Base-by-base conservation (phyloP, 2,329 filamentous ascomycete species). In the Monosporascus sp. region DNA sequence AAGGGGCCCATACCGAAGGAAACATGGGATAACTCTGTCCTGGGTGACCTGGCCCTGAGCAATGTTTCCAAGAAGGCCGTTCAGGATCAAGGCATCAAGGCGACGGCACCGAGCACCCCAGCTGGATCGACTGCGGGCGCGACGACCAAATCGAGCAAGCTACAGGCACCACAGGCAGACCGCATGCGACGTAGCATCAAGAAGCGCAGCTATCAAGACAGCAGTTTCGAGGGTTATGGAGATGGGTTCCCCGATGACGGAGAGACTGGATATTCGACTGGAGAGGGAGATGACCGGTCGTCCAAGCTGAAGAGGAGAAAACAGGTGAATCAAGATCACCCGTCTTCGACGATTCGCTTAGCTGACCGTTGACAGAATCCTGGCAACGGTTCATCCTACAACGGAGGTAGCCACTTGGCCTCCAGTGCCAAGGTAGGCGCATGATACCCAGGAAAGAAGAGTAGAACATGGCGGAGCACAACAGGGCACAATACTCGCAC, bases 161-260 rank as follows among this genome's bases (percentile, higher is more conserved):
- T 68, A 22, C 63, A 70, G 28, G 70, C 67, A n/a, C 69, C 76
- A 35, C 78, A 81, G 52, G 70, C 72, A 11, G 69, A 74, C 40
- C 77, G 88, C 51, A 83, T 86, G 37, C 84, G 86, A 61, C 79
- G 88, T 48, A 75, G 78, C 52, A 78, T 82, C 57, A 89, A 88
- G 74, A 91, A 91, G 76, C 80, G 89, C 48, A 82, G 85, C 57
- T 92, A 91, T 65, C 84, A 86, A 40, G 88, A 92, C 58, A 81
- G 78, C 61, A 89, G 85, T 63, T 92, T 82, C 64, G 84, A 88
- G 63, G 88, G 88, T 43, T 91, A 91, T 63, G 81, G 82, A 45
- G 87, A 91, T 60, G 85, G 85, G 37, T 90, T 78, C 60, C 79
- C 79, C 9, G 87, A 91, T 57, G 86, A 89, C 58, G 87, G 87